Conservation (phyloP, 306 rosid genomes). For the Cucurbita argyrosperma region DNA sequence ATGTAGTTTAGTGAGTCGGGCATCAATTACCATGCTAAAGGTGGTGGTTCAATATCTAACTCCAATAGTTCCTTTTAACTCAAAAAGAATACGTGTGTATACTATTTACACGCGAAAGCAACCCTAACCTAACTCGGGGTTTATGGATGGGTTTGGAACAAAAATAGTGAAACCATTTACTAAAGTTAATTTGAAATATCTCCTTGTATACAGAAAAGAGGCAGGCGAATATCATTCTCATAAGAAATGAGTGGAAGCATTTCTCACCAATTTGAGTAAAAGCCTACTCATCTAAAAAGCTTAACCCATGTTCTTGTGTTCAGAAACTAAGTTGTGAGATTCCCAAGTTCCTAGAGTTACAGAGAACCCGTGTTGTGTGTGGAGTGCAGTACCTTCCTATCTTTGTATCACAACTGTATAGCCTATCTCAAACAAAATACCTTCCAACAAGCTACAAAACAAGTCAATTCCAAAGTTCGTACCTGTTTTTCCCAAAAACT, state of each 20-base stretch:
- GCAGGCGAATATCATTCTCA: not conserved
- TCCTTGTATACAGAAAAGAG: not conserved
- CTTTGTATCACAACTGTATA: not conserved
- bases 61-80: too few species aligned
- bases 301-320: not conserved
- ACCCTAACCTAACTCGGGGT: not conserved
- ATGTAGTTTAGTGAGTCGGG: too few species aligned
- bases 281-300: not conserved
- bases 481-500: not conserved
- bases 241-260: not conserved
- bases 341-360: not conserved
- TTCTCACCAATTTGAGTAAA: not conserved
- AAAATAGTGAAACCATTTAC: not conserved
- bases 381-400: not conserved
- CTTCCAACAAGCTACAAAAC: not conserved
- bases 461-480: not conserved
- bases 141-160: not conserved
- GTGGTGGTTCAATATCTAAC: too few species aligned
- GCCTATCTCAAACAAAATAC: not conserved
- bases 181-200: not conserved
- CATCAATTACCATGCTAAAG: too few species aligned
- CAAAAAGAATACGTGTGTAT: too few species aligned
- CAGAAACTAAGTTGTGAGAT: not conserved
- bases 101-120: not conserved
- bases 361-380: not conserved